Conservation (phyloP, 73 alveolate genomes). For the Paramecium tetraurelia region DNA sequence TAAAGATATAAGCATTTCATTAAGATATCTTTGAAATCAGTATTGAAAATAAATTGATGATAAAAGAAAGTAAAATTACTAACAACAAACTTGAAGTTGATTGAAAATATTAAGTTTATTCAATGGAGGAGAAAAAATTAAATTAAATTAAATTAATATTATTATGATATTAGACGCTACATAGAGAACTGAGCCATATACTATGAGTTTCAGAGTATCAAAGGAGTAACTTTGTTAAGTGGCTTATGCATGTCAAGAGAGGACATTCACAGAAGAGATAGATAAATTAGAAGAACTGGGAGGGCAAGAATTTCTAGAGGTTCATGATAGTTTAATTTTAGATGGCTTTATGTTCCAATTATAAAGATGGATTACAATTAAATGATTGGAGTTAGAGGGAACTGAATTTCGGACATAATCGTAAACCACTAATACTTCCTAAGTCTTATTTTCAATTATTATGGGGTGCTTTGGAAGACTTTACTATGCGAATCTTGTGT, state of each 20-base stretch:
- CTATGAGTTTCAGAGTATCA: conserved; percentile 4
- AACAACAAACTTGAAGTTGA: background rate
- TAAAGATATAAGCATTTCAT: no score
- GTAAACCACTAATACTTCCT: background rate
- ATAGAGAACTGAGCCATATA: background rate
- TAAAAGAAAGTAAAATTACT: no score
- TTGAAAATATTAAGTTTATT: background rate
- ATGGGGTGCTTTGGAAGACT: conserved; percentile 91
- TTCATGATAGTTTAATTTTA: background rate
- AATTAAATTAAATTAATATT: background rate
- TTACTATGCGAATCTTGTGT: conserved; percentile 85
- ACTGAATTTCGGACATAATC: conserved; percentile 44
- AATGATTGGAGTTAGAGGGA: conserved; percentile 25
- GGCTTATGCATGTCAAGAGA: conserved; percentile 59
- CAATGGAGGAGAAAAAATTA: background rate
- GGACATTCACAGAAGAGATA: conserved; percentile 66
- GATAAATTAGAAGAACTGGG: conserved; percentile 55
- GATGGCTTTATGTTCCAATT: background rate
- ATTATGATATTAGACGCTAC: background rate
- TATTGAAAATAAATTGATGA: background rate
- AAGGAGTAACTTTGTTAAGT: conserved; percentile 13
- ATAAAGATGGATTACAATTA: background rate
- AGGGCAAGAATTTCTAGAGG: conserved; percentile 52
- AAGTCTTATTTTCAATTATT: conserved; percentile 57
- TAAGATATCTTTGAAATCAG: background rate